These are phyloP conservation scores for Bertia moriformis DNA, from an alignment of 2,329 filamentous ascomycete genomes.

Conservation along the genomic window DNA sequence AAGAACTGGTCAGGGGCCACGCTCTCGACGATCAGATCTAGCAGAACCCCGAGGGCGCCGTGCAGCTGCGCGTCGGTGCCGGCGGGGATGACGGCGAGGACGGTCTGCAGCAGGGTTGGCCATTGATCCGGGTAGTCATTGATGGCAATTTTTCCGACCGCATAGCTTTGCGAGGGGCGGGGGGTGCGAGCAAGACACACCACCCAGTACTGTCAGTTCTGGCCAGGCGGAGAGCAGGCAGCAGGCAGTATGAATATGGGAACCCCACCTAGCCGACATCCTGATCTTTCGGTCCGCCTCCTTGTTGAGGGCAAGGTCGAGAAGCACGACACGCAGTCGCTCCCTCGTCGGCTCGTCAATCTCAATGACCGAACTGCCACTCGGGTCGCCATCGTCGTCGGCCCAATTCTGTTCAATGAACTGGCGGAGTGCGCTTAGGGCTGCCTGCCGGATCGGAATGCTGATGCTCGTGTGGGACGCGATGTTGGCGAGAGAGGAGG, in stretches of 20 bases:
- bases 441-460: conserved; percentile 65
- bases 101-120: conserved; percentile 71
- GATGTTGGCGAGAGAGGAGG: conserved; percentile 66
- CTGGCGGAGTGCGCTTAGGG: conserved; percentile 64
- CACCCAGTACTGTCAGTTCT: no score
- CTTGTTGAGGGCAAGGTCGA: conserved; percentile 62
- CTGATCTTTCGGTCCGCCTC: conserved; percentile 76
- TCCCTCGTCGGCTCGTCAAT: conserved; percentile 62
- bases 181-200: no score
- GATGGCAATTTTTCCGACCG: conserved; percentile 85
- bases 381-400: conserved; percentile 51
- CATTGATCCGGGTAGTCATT: conserved; percentile 89
- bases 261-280: conserved; percentile 35
- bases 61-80: conserved; percentile 72
- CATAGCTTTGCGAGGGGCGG: conserved; percentile 31
- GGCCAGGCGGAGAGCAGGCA: no score
- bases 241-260: no score
- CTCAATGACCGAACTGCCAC: conserved; percentile 32
- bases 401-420: conserved; percentile 82
- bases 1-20: conserved; percentile 94
- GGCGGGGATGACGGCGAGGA: conserved; percentile 63
- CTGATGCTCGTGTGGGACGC: conserved; percentile 63
- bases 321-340: conserved; percentile 56
- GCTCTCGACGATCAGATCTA: conserved; percentile 82
- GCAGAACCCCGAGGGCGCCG: conserved; percentile 74